These are phyloP conservation scores for Schizosaccharomyces lindneri DNA, from an alignment of 805 yeast genomes.

Conservation along the genomic window DNA sequence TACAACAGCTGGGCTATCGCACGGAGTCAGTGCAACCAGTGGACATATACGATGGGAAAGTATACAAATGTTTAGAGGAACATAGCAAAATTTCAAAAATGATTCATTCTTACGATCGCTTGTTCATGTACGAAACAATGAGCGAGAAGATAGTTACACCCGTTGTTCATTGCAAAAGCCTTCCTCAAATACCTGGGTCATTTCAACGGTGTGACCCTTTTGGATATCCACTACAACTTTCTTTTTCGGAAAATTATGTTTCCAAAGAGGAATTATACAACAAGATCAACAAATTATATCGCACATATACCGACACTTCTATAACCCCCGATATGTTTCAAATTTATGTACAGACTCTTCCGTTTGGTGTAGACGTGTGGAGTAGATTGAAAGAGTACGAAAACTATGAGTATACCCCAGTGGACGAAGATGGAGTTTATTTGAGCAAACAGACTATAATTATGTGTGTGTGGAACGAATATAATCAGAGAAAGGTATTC, in stretches of 20 bases:
- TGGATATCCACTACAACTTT: constrained; percentile 5
- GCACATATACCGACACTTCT: not conserved
- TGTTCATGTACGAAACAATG: not conserved
- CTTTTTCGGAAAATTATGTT: not conserved
- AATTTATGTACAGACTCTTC: not conserved
- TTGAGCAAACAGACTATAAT: constrained; percentile 24
- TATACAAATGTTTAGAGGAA: constrained; percentile 46
- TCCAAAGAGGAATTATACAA: not conserved
- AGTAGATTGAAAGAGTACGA: not conserved
- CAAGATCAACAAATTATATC: not conserved
- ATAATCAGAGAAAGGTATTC: constrained; percentile 9
- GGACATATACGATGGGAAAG: constrained; percentile 33
- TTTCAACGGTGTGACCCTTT: constrained; percentile 9
- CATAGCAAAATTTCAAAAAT: constrained; percentile 35
- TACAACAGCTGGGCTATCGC: constrained; percentile 18
- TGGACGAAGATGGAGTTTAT: constrained; percentile 21
- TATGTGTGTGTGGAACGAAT: constrained; percentile 5
- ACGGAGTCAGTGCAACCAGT: constrained; percentile 10
- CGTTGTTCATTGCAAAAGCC: not conserved
- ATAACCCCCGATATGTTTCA: not conserved
- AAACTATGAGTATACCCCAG: not conserved
- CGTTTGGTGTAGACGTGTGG: not conserved
- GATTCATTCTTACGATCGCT: constrained; percentile 34
- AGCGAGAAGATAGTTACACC: not conserved
- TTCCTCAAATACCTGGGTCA: constrained; percentile 9